Conservation (phyloP, 495 filamentous ascomycete species). For the Hypoxylon crocopeplum region DNA sequence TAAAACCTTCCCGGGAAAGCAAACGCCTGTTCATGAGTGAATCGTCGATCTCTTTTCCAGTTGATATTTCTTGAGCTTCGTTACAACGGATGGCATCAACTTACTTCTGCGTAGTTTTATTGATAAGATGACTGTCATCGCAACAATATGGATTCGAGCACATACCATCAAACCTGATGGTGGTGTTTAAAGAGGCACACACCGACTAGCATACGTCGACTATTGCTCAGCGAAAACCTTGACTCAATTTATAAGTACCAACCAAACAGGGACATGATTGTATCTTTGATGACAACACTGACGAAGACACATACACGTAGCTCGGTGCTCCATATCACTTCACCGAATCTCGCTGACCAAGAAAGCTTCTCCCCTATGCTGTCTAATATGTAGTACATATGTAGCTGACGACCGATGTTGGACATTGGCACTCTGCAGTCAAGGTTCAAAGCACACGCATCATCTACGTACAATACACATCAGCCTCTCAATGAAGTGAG, state of each 20-base stretch:
- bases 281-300: slow-evolving; percentile 13
- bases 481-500: neutral
- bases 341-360: no score
- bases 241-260: no score
- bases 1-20: slow-evolving; percentile 8
- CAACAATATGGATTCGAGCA: slow-evolving; percentile 9
- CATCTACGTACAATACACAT: slow-evolving; percentile 5
- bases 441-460: neutral
- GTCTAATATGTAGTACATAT: neutral
- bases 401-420: neutral
- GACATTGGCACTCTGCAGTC: neutral
- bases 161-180: neutral
- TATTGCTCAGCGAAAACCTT: slow-evolving; percentile 23
- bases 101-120: no score
- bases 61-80: slow-evolving; percentile 19
- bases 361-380: neutral
- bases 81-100: slow-evolving; percentile 5
- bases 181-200: neutral
- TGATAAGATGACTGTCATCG: slow-evolving; percentile 17
- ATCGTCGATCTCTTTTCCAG: slow-evolving; percentile 16
- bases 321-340: no score
- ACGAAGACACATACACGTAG: neutral
- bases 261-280: slow-evolving; percentile 6
- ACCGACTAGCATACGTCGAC: slow-evolving; percentile 10
- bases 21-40: slow-evolving; percentile 1